Base-by-base conservation (phyloP, 306 rosid species). In the Citrullus colocynthis region DNA sequence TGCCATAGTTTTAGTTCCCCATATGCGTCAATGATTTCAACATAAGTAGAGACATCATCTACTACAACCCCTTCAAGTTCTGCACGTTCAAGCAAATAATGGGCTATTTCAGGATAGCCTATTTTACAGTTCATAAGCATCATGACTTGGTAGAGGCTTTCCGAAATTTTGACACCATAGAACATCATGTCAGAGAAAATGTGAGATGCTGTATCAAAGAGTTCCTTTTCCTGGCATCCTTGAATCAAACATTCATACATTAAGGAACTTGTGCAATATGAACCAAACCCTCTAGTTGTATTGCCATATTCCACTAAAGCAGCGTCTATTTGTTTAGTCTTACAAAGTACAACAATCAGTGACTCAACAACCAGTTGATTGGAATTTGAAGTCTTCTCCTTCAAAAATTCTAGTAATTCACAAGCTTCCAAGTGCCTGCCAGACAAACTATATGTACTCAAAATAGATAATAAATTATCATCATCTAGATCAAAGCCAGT, bases 81-180 rank as follows among this genome's bases (percentile, higher is more conserved):
- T 42, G 89, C 96, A 82, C 83, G 82, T 77, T 86, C 85, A 84
- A 94, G 75, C 78, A 94, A 85, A 80, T 87, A 85, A 62, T 94
- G 95, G 10, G 97, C 98, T 70, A 94, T 89, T 88, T 94, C 98
- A 1, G 98, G 98, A 74, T 88, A 89, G 83, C 88, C 88, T 83
- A 84, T 76, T 78, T 77, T 86, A 79, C 97, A 94, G 76, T 92
- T 86, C 64, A 88, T 85, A 75, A 78, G 85, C 81, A 81, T 88
- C 97, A 94, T 92, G 49, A 41, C 70, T 81, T 78, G 89, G 86
- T 85, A 94, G 49, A 94, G 82, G 82, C 30, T 59, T 78, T 87
- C 83, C 30, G 97, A 87, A 70, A 90, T 89, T 78, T 90, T 87
- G 37, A 90, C 85, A 79, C 95, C 90, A 78, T 79, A 82, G 84